Conservation (phyloP, 768 basidiomycete species). For the Tricholoma bakamatsutake region DNA sequence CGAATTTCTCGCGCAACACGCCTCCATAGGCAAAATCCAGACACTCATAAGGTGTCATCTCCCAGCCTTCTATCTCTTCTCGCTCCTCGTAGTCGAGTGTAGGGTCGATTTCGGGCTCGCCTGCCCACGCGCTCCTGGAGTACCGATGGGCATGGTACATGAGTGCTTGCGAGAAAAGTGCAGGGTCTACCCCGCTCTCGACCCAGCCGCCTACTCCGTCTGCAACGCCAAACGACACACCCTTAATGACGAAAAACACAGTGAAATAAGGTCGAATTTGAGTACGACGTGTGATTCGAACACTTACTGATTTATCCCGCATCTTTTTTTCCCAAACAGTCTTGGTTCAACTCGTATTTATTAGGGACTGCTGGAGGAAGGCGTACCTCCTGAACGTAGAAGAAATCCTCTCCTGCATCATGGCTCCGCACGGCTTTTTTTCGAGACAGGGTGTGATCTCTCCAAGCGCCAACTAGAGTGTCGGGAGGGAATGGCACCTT, state of each 20-base stretch:
- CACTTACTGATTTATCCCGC: conserved; percentile 71
- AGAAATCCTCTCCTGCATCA: conserved; percentile 45
- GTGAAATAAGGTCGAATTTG: conserved; percentile 21
- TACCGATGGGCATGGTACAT: conserved; percentile 84
- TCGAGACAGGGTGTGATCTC: conserved; percentile 53
- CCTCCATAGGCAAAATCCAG: conserved; percentile 67
- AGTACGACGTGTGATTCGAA: conserved; percentile 19
- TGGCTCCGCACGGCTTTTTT: conserved; percentile 32
- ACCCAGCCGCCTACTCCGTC: conserved; percentile 96
- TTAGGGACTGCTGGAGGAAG: neutral
- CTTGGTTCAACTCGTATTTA: conserved; percentile 1
- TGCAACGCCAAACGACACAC: conserved; percentile 76
- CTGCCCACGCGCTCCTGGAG: conserved; percentile 69
- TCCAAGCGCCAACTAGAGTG: conserved; percentile 60
- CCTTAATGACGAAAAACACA: conserved; percentile 34
- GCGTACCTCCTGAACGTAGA: conserved; percentile 63
- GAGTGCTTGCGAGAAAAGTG: conserved; percentile 84
- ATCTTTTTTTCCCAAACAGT: conserved; percentile 39
- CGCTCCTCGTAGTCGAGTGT: conserved; percentile 66
- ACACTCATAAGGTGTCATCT: conserved; percentile 67
- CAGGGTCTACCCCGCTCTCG: conserved; percentile 77
- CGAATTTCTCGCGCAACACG: conserved; percentile 60
- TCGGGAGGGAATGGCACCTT: conserved; percentile 52
- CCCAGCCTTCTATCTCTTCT: conserved; percentile 68
- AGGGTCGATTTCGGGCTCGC: conserved; percentile 79